These are phyloP conservation scores for Diaporthe sp. DNA, from an alignment of 2,329 filamentous ascomycete genomes.

Conservation along the genomic window DNA sequence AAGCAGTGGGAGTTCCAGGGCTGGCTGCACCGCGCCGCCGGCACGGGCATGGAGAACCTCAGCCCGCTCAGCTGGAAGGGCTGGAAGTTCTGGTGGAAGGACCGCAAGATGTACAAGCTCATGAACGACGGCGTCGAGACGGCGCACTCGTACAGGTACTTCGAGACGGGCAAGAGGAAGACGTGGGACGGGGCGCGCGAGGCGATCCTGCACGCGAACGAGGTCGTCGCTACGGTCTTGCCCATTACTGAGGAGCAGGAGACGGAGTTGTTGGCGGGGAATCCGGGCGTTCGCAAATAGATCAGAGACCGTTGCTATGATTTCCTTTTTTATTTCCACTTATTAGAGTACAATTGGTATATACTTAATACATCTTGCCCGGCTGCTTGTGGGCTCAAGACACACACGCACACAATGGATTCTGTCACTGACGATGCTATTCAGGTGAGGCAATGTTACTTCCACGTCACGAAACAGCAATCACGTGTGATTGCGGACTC, in stretches of 20 bases:
- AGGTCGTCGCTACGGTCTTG: conserved; percentile 28
- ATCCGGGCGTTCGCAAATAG: neutral
- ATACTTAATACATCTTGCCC: no score
- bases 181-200: conserved; percentile 41
- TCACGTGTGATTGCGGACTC: neutral
- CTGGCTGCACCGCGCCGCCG: conserved; percentile 40
- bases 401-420: neutral
- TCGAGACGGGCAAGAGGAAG: conserved; percentile 42
- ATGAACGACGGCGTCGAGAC: conserved; percentile 41
- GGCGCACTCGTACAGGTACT: conserved; percentile 41
- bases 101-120: conserved; percentile 40
- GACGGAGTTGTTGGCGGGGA: conserved; percentile 25
- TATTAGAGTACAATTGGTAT: neutral
- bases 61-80: conserved; percentile 41
- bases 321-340: neutral
- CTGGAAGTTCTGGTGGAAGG: conserved; percentile 40
- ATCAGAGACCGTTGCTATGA: neutral
- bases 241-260: conserved; percentile 37
- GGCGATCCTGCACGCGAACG: conserved; percentile 40
- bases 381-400: neutral
- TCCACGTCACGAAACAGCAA: neutral
- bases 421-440: neutral
- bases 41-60: conserved; percentile 40
- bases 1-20: conserved; percentile 40
- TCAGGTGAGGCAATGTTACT: neutral